phyloP scores from a whole-genome alignment of 2,329 filamentous ascomycete genomes.

The Venturia aucupariae region DNA sequence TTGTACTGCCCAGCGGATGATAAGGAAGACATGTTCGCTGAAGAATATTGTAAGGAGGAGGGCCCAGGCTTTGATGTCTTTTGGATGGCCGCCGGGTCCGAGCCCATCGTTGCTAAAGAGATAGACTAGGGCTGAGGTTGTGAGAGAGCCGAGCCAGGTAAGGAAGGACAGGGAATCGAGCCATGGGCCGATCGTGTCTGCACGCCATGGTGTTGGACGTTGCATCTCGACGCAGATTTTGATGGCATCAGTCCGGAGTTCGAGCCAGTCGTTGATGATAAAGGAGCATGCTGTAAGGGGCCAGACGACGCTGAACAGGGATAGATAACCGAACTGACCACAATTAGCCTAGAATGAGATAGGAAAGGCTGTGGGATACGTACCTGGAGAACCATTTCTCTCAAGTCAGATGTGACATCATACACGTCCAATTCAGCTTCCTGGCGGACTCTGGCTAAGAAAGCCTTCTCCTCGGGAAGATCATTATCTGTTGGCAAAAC shows the following conservation, averaged over 20 bases:
- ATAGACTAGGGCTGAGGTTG: conserved; percentile 78
- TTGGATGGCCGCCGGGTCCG: conserved; percentile 56
- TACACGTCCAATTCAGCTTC: conserved; percentile 78
- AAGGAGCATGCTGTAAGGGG: conserved; percentile 85
- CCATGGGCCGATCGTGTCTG: conserved; percentile 93
- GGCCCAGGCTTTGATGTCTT: conserved; percentile 67
- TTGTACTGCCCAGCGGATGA: conserved; percentile 62
- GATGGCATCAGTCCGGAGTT: conserved; percentile 83
- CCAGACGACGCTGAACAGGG: conserved; percentile 89
- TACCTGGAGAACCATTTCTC: conserved; percentile 86
- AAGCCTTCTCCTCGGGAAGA: conserved; percentile 65
- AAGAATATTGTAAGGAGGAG: conserved; percentile 74
- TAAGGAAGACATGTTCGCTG: conserved; percentile 83
- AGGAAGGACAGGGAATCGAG: conserved; percentile 76
- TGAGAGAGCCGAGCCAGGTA: conserved; percentile 88
- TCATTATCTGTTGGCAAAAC: conserved; percentile 49
- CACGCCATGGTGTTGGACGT: conserved; percentile 78
- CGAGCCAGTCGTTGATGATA: conserved; percentile 91
- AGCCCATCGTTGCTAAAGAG: conserved; percentile 67
- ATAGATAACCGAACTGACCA: conserved; percentile 66
- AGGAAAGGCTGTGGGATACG: conserved; percentile 31
- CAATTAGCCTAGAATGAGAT: conserved; percentile 3
- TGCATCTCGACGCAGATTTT: conserved; percentile 89
- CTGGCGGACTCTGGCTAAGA: conserved; percentile 70
- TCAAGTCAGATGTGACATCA: conserved; percentile 81